phyloP scores from a whole-genome alignment of 768 basidiomycete genomes.

The Gloeostereum incarnatum region DNA sequence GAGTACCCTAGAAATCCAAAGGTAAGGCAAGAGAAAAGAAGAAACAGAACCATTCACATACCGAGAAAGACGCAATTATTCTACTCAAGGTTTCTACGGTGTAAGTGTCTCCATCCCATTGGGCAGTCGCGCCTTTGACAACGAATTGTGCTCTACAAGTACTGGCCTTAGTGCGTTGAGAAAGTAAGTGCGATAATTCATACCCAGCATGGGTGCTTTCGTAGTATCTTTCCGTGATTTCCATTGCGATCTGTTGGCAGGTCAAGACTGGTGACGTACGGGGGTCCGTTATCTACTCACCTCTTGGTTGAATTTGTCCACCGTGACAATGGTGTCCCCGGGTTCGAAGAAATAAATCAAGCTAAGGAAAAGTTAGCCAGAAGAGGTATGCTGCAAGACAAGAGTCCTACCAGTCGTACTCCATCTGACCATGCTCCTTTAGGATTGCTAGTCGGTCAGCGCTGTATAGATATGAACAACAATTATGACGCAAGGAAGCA shows the following conservation, averaged over 20 bases:
- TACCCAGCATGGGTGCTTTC: not conserved
- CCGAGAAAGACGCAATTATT: constrained; percentile 4
- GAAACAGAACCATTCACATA: constrained; percentile 2
- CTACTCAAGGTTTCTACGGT: not conserved
- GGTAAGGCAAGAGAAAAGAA: not conserved
- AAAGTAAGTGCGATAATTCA: not conserved
- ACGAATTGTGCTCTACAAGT: not conserved
- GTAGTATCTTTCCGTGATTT: not conserved
- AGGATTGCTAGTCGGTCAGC: constrained; percentile 8
- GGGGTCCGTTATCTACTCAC: not conserved
- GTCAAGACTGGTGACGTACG: not conserved
- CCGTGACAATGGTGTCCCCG: not conserved
- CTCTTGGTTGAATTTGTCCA: not conserved
- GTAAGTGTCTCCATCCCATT: constrained; percentile 9
- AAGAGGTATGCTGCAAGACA: not conserved
- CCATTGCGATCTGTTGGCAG: not conserved
- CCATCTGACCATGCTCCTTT: constrained; percentile 9
- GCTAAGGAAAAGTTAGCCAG: not conserved
- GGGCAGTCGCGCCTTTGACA: not conserved
- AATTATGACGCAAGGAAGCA: not conserved
- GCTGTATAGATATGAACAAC: constrained; percentile 3
- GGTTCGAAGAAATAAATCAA: constrained; percentile 4
- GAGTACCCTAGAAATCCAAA: constrained; percentile 8
- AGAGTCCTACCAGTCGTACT: constrained; percentile 9
- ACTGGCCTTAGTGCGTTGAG: too few species aligned